Conservation (phyloP, 148 eudicot genomes). For the Vaccinium myrtillus region DNA sequence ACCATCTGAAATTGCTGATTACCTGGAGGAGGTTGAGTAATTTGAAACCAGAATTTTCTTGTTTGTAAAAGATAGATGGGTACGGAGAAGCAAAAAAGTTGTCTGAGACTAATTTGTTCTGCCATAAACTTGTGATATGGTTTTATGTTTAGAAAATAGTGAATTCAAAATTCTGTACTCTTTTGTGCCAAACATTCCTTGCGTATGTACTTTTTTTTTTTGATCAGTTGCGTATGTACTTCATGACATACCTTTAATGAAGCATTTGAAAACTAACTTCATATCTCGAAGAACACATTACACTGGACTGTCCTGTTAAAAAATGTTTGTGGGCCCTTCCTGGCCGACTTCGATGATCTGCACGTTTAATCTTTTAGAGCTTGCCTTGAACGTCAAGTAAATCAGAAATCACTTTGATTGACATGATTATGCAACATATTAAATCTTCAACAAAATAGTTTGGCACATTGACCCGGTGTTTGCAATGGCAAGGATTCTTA, state of each 20-base stretch:
- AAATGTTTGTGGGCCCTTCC: background rate
- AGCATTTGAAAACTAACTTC: background rate
- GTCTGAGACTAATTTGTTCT: constrained; percentile 1
- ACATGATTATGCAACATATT: background rate
- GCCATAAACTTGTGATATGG: background rate
- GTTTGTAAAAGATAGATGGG: constrained; percentile 8
- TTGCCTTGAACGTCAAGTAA: background rate
- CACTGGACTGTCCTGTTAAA: background rate
- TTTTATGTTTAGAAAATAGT: constrained; percentile 8
- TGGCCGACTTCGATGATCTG: background rate
- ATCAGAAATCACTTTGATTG: background rate
- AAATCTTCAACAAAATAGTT: background rate
- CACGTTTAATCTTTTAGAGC: background rate
- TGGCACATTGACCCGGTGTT: background rate
- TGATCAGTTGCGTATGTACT: background rate
- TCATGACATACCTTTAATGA: background rate
- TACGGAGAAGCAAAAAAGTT: background rate
- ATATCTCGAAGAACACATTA: background rate
- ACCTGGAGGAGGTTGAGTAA: constrained; percentile 90
- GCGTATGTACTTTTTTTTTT: background rate
- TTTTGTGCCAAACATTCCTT: background rate
- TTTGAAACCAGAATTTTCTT: background rate
- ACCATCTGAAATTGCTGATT: constrained; percentile 94
- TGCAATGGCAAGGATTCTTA: background rate
- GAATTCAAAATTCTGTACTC: background rate